These are phyloP conservation scores for Parathielavia hyrcaniae DNA, from an alignment of 495 filamentous ascomycete genomes.

Conservation along the genomic window DNA sequence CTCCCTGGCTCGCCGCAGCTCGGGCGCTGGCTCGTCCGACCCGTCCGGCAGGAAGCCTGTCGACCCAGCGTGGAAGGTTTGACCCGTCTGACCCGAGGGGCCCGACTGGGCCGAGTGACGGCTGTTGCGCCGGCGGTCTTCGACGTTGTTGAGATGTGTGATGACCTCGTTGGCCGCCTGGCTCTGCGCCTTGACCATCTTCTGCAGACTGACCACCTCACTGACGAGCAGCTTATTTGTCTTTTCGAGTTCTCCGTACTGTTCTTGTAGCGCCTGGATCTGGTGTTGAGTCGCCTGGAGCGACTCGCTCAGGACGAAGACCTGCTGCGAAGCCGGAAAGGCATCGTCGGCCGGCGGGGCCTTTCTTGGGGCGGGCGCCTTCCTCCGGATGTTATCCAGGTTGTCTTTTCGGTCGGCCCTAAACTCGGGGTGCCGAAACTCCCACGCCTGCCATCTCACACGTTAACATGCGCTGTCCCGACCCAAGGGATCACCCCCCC, in stretches of 20 bases:
- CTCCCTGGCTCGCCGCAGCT: conserved; percentile 83
- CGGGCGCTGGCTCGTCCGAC: conserved; percentile 66
- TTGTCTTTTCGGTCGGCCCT: conserved; percentile 92
- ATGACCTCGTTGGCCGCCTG: conserved; percentile 47
- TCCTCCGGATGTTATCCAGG: conserved; percentile 91
- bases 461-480: conserved; percentile 23
- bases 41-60: conserved; percentile 39
- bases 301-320: conserved; percentile 81
- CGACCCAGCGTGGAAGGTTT: conserved; percentile 28
- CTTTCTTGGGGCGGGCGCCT: conserved; percentile 89
- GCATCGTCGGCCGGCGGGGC: conserved; percentile 61
- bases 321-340: conserved; percentile 68
- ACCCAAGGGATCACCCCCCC: not conserved
- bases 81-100: conserved; percentile 33
- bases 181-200: conserved; percentile 72
- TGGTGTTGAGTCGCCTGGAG: conserved; percentile 87
- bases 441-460: conserved; percentile 64
- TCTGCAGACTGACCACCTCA: conserved; percentile 81
- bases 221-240: conserved; percentile 82
- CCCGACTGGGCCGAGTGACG: conserved; percentile 40
- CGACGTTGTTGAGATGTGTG: conserved; percentile 44
- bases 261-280: conserved; percentile 75
- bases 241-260: conserved; percentile 75
- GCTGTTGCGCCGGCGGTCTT: conserved; percentile 40
- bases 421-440: conserved; percentile 98